phyloP scores from a whole-genome alignment of 2,329 filamentous ascomycete genomes.

The Alternaria arbusti region DNA sequence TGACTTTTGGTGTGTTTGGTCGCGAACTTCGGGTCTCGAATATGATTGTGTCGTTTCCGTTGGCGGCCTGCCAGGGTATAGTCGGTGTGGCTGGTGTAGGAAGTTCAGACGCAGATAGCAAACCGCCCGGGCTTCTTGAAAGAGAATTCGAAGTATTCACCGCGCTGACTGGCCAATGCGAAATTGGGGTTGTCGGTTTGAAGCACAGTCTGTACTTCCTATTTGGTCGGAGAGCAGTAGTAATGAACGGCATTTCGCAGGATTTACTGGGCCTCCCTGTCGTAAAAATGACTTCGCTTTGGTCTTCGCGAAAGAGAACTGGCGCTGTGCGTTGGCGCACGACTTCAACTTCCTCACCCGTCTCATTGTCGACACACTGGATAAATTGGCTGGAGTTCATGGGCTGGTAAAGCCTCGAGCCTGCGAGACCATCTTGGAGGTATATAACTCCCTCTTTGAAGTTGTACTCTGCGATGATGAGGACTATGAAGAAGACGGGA shows the following conservation, averaged over 20 bases:
- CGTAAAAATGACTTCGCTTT: not conserved
- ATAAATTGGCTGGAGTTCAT: slow-evolving; percentile 9
- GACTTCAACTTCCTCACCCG: slow-evolving; percentile 9
- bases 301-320: not conserved
- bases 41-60: slow-evolving; percentile 3
- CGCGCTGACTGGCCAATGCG: slow-evolving; percentile 8
- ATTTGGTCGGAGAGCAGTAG: slow-evolving; percentile 7
- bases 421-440: slow-evolving; percentile 12
- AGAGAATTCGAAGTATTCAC: not conserved
- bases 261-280: slow-evolving; percentile 2
- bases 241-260: slow-evolving; percentile 9
- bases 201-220: slow-evolving; percentile 11
- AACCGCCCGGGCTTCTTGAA: not conserved
- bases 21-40: slow-evolving; percentile 1
- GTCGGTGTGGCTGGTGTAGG: not conserved
- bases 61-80: slow-evolving; percentile 1
- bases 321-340: slow-evolving; percentile 6
- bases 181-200: slow-evolving; percentile 1
- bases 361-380: slow-evolving; percentile 10
- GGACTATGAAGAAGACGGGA: slow-evolving; percentile 6
- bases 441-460: slow-evolving; percentile 2
- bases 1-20: slow-evolving; percentile 9
- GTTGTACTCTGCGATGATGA: not conserved
- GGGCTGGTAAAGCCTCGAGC: not conserved
- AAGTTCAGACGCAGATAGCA: not conserved